These are phyloP conservation scores for Adenanthera pavonina DNA, from an alignment of 306 rosid species.

Conservation along the genomic window DNA sequence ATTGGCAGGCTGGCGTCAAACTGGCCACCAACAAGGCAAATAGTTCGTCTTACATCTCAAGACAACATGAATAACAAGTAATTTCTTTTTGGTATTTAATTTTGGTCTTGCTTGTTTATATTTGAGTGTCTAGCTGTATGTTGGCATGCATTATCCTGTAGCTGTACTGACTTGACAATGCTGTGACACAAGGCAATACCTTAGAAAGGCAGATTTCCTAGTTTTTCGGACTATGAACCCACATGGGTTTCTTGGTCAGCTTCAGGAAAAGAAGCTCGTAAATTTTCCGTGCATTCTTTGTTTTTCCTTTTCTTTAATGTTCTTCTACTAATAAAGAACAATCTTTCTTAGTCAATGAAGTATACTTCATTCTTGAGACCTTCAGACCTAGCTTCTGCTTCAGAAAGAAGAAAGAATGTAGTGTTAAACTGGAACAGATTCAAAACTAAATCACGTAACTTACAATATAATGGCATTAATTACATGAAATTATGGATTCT, in stretches of 20 bases:
- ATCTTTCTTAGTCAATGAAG: background rate
- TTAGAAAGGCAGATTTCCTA: slow-evolving; percentile 94
- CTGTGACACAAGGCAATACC: slow-evolving; percentile 75
- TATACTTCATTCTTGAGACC: slow-evolving; percentile 9
- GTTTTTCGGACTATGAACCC: slow-evolving; percentile 94
- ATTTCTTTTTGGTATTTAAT: slow-evolving; percentile 32
- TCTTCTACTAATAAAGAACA: background rate
- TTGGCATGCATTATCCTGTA: slow-evolving; percentile 25
- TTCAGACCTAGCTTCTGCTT: slow-evolving; percentile 4
- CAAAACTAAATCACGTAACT: background rate
- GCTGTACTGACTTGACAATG: slow-evolving; percentile 34
- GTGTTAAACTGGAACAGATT: background rate
- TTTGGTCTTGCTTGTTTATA: slow-evolving; percentile 20
- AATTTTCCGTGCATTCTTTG: slow-evolving; percentile 28
- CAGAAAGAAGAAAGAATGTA: slow-evolving; percentile 9
- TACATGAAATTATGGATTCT: background rate
- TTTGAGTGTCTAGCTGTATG: background rate
- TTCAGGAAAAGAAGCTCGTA: slow-evolving; percentile 97
- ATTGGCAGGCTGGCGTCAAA: slow-evolving; percentile 89
- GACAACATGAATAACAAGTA: slow-evolving; percentile 99
- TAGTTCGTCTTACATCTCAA: slow-evolving; percentile 91
- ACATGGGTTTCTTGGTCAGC: slow-evolving; percentile 93
- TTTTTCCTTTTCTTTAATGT: background rate
- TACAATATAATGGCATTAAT: background rate
- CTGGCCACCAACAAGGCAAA: slow-evolving; percentile 93